These are phyloP conservation scores for Petasospora rhodanensis DNA, from an alignment of 1,139 yeast genomes.

Conservation along the genomic window DNA sequence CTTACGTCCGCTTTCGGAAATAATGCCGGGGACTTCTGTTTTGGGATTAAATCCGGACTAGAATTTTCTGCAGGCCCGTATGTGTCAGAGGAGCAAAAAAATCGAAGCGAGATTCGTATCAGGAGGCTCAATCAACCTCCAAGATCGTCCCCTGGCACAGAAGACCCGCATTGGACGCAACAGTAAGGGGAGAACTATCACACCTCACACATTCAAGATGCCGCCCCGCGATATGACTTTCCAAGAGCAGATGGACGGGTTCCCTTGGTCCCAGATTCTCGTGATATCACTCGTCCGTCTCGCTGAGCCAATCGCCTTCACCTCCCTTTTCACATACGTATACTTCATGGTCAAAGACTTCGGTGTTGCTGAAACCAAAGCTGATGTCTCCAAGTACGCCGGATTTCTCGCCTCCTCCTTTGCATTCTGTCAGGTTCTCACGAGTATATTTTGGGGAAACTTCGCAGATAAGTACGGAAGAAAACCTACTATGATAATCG, in stretches of 20 bases:
- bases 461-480: slow-evolving; percentile 36
- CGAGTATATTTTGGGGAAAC: slow-evolving; percentile 56
- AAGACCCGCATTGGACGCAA: too few species aligned
- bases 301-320: slow-evolving; percentile 59
- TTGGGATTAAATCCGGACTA: too few species aligned
- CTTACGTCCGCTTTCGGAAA: too few species aligned
- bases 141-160: too few species aligned
- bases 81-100: too few species aligned
- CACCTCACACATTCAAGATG: not conserved
- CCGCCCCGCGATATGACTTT: slow-evolving; percentile 10
- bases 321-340: slow-evolving; percentile 58
- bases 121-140: too few species aligned
- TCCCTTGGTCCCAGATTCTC: slow-evolving; percentile 34
- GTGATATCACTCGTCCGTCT: slow-evolving; percentile 38
- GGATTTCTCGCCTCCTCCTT: slow-evolving; percentile 55
- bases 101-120: too few species aligned
- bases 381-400: slow-evolving; percentile 50
- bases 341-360: slow-evolving; percentile 60
- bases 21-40: too few species aligned
- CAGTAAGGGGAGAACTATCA: too few species aligned
- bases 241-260: slow-evolving; percentile 25
- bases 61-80: too few species aligned
- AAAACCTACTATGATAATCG: slow-evolving; percentile 38
- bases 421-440: slow-evolving; percentile 48
- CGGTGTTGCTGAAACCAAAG: slow-evolving; percentile 44